Evolutionary conservation across 202 grass and related monocot species (phyloP).

Genomic region (Elaeis oleifera): DNA sequence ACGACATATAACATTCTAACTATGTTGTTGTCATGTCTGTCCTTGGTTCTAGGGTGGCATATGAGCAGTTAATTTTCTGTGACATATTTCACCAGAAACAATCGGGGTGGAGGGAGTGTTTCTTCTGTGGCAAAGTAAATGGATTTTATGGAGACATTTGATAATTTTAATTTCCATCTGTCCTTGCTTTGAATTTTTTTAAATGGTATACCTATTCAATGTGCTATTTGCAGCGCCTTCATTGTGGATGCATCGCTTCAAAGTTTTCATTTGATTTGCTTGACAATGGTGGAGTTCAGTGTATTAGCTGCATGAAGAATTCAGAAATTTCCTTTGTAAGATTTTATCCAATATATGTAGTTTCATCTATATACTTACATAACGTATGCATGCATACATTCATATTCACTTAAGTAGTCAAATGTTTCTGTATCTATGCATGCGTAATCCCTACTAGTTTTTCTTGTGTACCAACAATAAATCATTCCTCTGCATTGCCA

Average conservation of each 20-base stretch:
- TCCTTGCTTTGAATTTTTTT: neutral
- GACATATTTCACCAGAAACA: constrained; percentile 97
- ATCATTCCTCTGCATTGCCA: too few relatives aligned
- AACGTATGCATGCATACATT: too few relatives aligned
- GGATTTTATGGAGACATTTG: too few relatives aligned
- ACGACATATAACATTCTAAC: neutral
- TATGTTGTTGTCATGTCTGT: constrained; percentile 7
- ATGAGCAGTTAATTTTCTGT: constrained; percentile 81
- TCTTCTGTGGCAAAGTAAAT: constrained; percentile 86
- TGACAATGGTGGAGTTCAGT: constrained; percentile 91
- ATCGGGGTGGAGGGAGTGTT: constrained; percentile 97
- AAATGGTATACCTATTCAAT: neutral
- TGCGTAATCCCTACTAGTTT: too few relatives aligned
- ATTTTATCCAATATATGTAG: neutral
- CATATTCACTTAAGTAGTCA: too few relatives aligned
- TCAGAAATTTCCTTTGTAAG: constrained; percentile 68
- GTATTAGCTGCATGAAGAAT: constrained; percentile 64
- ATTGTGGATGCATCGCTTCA: constrained; percentile 94
- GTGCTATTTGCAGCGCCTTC: constrained; percentile 54
- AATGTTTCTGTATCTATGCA: too few relatives aligned
- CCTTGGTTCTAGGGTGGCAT: constrained; percentile 52
- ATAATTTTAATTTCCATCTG: neutral
- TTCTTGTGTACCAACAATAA: too few relatives aligned
- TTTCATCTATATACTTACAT: too few relatives aligned
- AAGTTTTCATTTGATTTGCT: constrained; percentile 85